phyloP scores from a whole-genome alignment of 164 flowering plant genomes.

The Aristolochia californica region DNA sequence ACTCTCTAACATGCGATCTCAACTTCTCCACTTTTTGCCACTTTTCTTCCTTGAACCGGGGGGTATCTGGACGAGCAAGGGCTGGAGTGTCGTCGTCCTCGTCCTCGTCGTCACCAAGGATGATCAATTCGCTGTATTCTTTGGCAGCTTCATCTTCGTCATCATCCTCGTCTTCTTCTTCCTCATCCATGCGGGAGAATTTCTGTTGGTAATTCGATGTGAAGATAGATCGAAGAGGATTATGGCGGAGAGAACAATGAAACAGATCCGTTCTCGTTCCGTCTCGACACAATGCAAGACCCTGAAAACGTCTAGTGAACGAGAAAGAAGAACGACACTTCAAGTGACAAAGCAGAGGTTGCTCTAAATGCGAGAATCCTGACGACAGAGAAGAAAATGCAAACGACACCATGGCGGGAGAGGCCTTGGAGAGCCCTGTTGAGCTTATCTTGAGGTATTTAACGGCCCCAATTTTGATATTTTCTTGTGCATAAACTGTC shows the following conservation, averaged over 20 bases:
- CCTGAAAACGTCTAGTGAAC: neutral
- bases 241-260: conserved; percentile 1
- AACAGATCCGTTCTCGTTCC: conserved; percentile 27
- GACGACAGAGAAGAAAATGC: neutral
- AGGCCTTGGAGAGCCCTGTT: neutral
- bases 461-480: too few relatives aligned
- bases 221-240: conserved; percentile 16
- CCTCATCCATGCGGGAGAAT: conserved; percentile 13
- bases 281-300: neutral
- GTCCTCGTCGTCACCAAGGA: conserved; percentile 12
- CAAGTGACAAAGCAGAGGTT: neutral
- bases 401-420: neutral
- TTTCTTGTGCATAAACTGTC: too few relatives aligned
- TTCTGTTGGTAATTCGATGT: conserved; percentile 46
- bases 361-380: neutral
- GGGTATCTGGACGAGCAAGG: neutral
- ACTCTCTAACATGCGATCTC: conserved; percentile 44
- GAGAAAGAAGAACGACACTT: neutral
- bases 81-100: conserved; percentile 15
- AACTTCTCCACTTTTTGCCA: conserved; percentile 78
- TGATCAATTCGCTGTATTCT: conserved; percentile 12
- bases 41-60: conserved; percentile 32
- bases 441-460: neutral
- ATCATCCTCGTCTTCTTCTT: conserved; percentile 31
- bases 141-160: conserved; percentile 22